Base-by-base conservation (phyloP, 2,329 filamentous ascomycete species). In the Pseudogymnoascus sp. region DNA sequence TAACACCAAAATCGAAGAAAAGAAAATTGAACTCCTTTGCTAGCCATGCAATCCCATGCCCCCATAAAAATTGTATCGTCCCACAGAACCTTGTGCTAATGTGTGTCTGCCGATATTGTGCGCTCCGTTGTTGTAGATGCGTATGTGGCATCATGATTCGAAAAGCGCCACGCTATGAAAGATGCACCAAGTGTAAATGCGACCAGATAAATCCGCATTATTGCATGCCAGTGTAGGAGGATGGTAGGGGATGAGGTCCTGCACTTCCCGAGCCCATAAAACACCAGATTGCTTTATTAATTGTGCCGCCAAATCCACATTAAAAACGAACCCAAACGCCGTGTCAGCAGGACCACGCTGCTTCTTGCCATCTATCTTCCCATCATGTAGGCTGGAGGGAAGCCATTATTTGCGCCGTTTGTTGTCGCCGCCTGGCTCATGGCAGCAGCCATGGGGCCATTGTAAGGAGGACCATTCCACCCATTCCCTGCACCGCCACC, bases 361-460 rank as follows among this genome's bases (percentile, higher is more conserved):
- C 36, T 59, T 62, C 14, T 61, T 31, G 46, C 40, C 56, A 21
- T 71, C 66, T 71, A 74, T 62, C 73, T 68, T 42, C 73, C 73
- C 71, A 74, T 74, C 72, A 74, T 74, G 65, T 74, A 74, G 59
- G 72, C 69, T 59, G 72, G 71, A 63, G 71, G 71, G 64, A 73
- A 73, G 2, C 69, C 69, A 23, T 37, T 69, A 61, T 69, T 70
- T 46, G 65, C 67, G 36, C 70, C 68, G 60, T 69, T 72, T 53
- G 72, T 56, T 68, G 73, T 70, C 18, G 69, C 46, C 16, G 67
- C 62, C 34, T 68, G 68, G 23, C 21, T 60, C 56, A 60, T 60
- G 34, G 31, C 71, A 63, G 70, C 69, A 59, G 71, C 67, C 71
- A 73, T 73, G 8, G 70, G 64, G 10, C 69, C 66, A 21, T 65